Evolutionary conservation across 2,329 filamentous ascomycete genomes (phyloP).

Genomic region (Arthrinium phaeospermum): DNA sequence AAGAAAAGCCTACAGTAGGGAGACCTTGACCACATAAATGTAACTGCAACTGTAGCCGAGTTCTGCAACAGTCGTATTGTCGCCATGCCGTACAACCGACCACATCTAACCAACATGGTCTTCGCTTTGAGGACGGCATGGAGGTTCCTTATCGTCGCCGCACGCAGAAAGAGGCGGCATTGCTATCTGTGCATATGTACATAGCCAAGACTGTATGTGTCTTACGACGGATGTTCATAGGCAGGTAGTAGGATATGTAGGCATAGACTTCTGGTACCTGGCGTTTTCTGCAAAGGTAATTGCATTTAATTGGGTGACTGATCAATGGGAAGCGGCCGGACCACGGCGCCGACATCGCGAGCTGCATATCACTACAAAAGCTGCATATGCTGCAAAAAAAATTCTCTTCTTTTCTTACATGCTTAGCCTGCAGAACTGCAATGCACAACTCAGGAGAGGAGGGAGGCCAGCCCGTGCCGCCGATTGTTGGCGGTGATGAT

Average conservation of each 20-base stretch:
- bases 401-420: neutral
- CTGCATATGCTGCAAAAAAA: neutral
- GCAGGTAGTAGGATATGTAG: neutral
- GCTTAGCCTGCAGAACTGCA: conserved; percentile 12
- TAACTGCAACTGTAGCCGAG: conserved; percentile 6
- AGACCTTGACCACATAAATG: neutral
- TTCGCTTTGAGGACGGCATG: neutral
- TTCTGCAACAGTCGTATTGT: neutral
- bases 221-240: neutral
- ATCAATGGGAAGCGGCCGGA: neutral
- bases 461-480: neutral
- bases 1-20: neutral
- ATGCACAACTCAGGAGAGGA: neutral
- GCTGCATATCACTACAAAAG: neutral
- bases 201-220: neutral
- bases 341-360: neutral
- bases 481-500: neutral
- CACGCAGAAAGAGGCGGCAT: neutral
- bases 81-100: neutral
- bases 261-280: conserved; percentile 3
- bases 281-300: neutral
- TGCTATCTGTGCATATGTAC: neutral
- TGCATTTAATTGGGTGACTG: neutral
- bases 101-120: neutral
- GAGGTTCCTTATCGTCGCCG: neutral